Conservation (phyloP, 2,329 filamentous ascomycete genomes). For the Fusarium domesticum region DNA sequence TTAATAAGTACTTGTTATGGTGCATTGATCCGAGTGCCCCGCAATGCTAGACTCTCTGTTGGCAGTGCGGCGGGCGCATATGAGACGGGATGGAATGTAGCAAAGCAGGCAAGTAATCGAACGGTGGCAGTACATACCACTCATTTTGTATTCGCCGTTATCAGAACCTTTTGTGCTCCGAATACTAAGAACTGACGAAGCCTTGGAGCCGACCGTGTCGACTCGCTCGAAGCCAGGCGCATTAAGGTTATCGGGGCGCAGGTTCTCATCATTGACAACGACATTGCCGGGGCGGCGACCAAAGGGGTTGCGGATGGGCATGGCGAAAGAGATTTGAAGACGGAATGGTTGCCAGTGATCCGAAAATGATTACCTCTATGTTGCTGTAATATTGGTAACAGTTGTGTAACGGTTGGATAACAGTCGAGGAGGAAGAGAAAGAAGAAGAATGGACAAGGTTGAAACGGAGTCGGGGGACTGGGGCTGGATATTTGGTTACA, state of each 20-base stretch:
- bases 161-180: slow-evolving; percentile 59
- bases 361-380: not conserved
- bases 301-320: slow-evolving; percentile 74
- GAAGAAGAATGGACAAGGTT: not conserved
- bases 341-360: not conserved
- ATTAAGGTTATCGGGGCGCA: slow-evolving; percentile 44
- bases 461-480: not conserved
- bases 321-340: slow-evolving; percentile 34
- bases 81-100: slow-evolving; percentile 10
- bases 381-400: no score
- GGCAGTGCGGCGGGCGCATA: slow-evolving; percentile 4
- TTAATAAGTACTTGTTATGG: slow-evolving; percentile 28
- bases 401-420: no score
- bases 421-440: not conserved
- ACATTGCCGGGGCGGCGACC: slow-evolving; percentile 53
- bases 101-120: slow-evolving; percentile 5
- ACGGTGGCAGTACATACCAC: slow-evolving; percentile 53
- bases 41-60: slow-evolving; percentile 10
- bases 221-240: slow-evolving; percentile 56
- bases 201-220: slow-evolving; percentile 60
- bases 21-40: slow-evolving; percentile 15
- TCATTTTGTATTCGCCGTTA: slow-evolving; percentile 74
- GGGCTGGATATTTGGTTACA: not conserved
- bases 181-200: slow-evolving; percentile 60
- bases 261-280: slow-evolving; percentile 51